phyloP scores from a whole-genome alignment of 257 asterid genomes.

The Solanum virginianum region DNA sequence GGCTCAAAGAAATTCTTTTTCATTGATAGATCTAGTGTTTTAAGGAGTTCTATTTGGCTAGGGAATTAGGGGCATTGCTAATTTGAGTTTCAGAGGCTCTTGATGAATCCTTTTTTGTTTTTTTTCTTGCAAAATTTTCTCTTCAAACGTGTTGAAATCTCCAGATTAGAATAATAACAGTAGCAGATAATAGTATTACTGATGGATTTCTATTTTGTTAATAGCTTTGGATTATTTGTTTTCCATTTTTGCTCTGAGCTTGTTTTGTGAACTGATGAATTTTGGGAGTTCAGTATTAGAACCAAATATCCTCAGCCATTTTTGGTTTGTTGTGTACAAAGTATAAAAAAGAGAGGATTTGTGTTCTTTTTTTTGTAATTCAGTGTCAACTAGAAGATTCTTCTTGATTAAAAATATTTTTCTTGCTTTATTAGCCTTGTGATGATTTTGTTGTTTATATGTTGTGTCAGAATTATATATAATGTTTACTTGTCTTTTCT shows the following conservation, averaged over 20 bases:
- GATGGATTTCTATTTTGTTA: background rate
- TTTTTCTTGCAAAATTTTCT: background rate
- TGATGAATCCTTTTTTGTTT: background rate
- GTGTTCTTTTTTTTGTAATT: background rate
- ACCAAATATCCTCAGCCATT: background rate
- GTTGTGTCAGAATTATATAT: background rate
- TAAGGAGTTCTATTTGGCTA: background rate
- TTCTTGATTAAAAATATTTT: background rate
- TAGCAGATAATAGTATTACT: background rate
- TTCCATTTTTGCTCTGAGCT: background rate
- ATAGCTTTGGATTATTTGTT: background rate
- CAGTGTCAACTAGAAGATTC: background rate
- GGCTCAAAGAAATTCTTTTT: background rate
- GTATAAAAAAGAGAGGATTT: background rate
- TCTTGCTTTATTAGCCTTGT: background rate
- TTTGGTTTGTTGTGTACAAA: background rate
- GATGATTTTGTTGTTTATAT: background rate
- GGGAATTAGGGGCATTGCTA: background rate
- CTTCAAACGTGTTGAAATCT: background rate
- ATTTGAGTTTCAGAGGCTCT: background rate
- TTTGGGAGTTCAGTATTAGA: background rate
- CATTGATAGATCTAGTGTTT: conserved; percentile 3
- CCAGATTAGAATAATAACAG: background rate
- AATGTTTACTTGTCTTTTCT: background rate
- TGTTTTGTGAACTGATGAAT: background rate